Conservation (phyloP, 73 alveolate genomes). For the Paramecium sonneborni region DNA sequence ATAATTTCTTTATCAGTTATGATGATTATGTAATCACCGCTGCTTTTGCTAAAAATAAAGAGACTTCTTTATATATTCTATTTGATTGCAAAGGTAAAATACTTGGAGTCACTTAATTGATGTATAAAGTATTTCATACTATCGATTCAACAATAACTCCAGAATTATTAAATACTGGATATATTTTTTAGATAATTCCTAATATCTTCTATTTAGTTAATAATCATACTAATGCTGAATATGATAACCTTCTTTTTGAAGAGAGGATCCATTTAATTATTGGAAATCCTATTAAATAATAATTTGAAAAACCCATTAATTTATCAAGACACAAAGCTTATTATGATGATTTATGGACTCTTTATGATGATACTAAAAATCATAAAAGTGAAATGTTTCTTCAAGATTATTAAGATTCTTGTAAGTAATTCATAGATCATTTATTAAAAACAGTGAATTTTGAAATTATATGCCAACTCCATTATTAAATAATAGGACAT, state of each 20-base stretch:
- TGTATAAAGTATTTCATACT: neutral
- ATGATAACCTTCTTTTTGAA: neutral
- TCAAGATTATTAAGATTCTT: neutral
- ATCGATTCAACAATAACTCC: neutral
- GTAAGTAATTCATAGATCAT: neutral
- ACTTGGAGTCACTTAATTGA: conserved; percentile 16
- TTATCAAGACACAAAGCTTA: neutral
- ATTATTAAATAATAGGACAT: neutral
- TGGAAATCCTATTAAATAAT: neutral
- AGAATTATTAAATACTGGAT: neutral
- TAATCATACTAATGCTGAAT: neutral
- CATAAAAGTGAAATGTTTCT: neutral
- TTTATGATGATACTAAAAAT: neutral
- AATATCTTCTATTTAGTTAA: neutral
- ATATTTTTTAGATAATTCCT: neutral
- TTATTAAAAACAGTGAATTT: neutral
- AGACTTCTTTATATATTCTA: neutral
- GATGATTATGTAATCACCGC: conserved; percentile 39
- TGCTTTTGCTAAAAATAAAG: conserved; percentile 29
- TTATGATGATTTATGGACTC: conserved; percentile 29
- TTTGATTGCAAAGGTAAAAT: conserved; percentile 21
- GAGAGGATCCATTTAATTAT: neutral
- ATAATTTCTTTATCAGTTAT: conserved; percentile 5
- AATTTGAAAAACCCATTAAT: neutral
- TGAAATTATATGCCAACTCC: neutral